Evolutionary conservation across 768 basidiomycete species (phyloP), one percentile per base, ranked within the genome.

Genomic region (Calocera viscosa): DNA sequence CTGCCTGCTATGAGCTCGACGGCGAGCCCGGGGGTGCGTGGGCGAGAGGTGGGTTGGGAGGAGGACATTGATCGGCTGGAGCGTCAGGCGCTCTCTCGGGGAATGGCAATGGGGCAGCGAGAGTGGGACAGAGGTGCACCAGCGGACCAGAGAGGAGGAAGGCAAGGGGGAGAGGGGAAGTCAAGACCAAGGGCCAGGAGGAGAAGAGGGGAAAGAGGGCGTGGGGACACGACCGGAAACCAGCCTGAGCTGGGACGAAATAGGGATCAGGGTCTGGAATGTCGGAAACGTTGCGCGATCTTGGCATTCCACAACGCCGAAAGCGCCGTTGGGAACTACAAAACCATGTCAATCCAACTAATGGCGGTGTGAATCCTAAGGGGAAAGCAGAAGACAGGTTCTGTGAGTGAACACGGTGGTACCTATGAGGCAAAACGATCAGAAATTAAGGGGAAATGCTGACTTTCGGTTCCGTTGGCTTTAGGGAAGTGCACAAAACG

Each of bases 1-100:
- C 89, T 91, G 3, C 94, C 94, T 0, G 94, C 89, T 26, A 94
- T 76, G 32, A 97, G 83, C 73, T 91, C 90, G 7, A 68, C 41
- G 22, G 63, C 63, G n/a, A 70, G 34, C 22, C 35, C 35, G 2
- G 64, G 64, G 30, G 16, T 12, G 16, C 64, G 53, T 11, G 11
- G 24, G 14, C 14, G 53, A 11, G 14, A 11, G 24, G 53, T 60
- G 26, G 30, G 53, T 11, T 3, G 53, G 53, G 53, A 12, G 43
- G 43, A 24, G 53, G 53, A 60, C 53, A 60, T 60, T 26, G 30
- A 38, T 38, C 7, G 35, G 35, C 5, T 5, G 14, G 35, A 38
- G 7, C 35, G 5, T 38, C 35, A 5, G 35, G 14, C 7, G 35
- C 7, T 38, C 35, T 5, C 35, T 5, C 35, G 35, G 7, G 35